phyloP scores from a whole-genome alignment of 192 early-diverging fungal genomes.

The Coemansia sp. region DNA sequence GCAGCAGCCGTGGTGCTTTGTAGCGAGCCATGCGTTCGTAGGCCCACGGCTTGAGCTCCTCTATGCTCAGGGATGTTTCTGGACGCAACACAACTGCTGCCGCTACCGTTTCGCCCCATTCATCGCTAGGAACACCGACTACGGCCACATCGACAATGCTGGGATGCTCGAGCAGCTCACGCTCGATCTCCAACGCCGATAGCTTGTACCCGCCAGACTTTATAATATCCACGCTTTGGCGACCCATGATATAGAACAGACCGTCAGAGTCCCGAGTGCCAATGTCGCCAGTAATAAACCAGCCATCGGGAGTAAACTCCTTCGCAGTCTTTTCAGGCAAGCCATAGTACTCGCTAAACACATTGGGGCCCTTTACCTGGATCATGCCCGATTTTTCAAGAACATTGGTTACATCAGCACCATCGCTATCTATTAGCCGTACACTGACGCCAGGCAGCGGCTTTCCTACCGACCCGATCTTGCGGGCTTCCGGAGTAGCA shows the following conservation, averaged over 20 bases:
- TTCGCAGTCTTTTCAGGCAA: slow-evolving; percentile 67
- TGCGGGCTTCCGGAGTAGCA: slow-evolving; percentile 19
- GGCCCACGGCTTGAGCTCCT: slow-evolving; percentile 52
- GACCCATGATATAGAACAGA: slow-evolving; percentile 72
- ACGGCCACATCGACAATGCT: slow-evolving; percentile 69
- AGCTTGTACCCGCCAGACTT: slow-evolving; percentile 89
- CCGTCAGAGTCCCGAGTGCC: slow-evolving; percentile 59
- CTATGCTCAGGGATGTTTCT: slow-evolving; percentile 21
- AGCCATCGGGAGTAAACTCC: slow-evolving; percentile 69
- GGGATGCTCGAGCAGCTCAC: slow-evolving; percentile 65
- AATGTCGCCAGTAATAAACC: slow-evolving; percentile 83
- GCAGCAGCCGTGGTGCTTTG: slow-evolving; percentile 66
- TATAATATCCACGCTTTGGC: slow-evolving; percentile 80
- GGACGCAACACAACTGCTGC: slow-evolving; percentile 60
- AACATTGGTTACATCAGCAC: slow-evolving; percentile 52
- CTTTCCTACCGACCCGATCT: slow-evolving; percentile 65
- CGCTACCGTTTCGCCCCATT: slow-evolving; percentile 75
- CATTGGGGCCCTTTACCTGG: slow-evolving; percentile 68
- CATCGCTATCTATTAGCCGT: slow-evolving; percentile 54
- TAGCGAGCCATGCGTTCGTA: slow-evolving; percentile 68
- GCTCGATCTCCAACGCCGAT: slow-evolving; percentile 80
- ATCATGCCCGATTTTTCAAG: slow-evolving; percentile 64
- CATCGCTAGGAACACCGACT: slow-evolving; percentile 67
- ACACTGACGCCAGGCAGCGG: slow-evolving; percentile 71
- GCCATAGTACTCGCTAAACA: slow-evolving; percentile 78